Percentiles rank a stretch among this genome's conserved stretches.
phyloP scores from a whole-genome alignment of 371 early-diverging fungal species.

The Rhizomucor pusillus region DNA sequence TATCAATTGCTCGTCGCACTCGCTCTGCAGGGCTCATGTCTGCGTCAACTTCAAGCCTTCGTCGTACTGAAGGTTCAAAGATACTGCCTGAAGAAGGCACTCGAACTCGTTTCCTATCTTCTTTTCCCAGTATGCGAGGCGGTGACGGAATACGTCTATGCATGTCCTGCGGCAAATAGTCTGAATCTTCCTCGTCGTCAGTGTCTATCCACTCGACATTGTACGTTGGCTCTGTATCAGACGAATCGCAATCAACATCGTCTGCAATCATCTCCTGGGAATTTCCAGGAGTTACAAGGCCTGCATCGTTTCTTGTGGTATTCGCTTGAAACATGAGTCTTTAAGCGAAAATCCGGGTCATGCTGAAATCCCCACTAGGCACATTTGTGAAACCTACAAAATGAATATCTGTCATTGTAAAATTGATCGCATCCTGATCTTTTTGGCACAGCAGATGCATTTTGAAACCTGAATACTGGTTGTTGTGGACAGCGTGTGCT shows the following conservation, averaged over 20 bases:
- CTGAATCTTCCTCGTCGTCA: slow-evolving; percentile 42
- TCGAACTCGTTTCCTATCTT: slow-evolving; percentile 10
- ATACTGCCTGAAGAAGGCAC: neutral
- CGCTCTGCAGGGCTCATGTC: slow-evolving; percentile 18
- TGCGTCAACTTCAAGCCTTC: neutral
- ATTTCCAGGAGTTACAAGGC: slow-evolving; percentile 7
- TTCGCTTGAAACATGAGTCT: neutral
- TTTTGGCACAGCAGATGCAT: no score
- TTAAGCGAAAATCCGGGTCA: slow-evolving; percentile 1
- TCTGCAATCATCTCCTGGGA: slow-evolving; percentile 6
- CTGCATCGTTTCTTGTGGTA: neutral
- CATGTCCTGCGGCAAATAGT: slow-evolving; percentile 33
- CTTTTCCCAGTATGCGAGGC: slow-evolving; percentile 5
- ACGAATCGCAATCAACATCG: neutral
- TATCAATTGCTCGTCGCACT: slow-evolving; percentile 48
- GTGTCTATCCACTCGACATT: slow-evolving; percentile 41
- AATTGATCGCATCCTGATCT: no score
- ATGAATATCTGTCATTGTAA: no score
- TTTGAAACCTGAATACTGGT: no score
- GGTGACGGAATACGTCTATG: slow-evolving; percentile 13
- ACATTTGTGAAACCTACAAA: no score
- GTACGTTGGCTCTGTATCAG: neutral
- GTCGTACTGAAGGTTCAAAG: slow-evolving; percentile 3
- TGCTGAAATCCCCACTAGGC: no score
- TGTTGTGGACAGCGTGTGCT: no score